These are phyloP conservation scores for Paecilomyces sp. DNA, from an alignment of 2,329 filamentous ascomycete genomes.

Conservation along the genomic window DNA sequence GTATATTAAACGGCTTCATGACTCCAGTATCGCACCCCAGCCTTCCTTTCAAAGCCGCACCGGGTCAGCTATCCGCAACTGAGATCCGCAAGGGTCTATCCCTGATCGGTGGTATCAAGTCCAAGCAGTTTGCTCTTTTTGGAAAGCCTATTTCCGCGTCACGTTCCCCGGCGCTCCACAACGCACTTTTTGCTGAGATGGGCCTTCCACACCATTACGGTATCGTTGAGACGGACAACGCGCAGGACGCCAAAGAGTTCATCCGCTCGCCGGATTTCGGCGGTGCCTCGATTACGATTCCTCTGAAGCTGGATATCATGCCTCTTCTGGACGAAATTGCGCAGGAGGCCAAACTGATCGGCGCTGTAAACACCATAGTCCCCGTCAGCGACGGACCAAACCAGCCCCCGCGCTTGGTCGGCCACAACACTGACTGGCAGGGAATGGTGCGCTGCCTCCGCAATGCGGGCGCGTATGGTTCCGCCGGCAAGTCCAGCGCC, in stretches of 20 bases:
- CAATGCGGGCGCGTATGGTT: conserved; percentile 54
- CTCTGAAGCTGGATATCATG: conserved; percentile 85
- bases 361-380: conserved; percentile 91
- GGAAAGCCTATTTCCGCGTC: conserved; percentile 78
- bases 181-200: conserved; percentile 66
- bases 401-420: conserved; percentile 52
- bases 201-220: conserved; percentile 83
- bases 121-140: conserved; percentile 77
- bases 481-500: conserved; percentile 44
- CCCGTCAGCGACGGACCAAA: conserved; percentile 45
- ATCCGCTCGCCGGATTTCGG: conserved; percentile 72
- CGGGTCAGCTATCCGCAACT: conserved; percentile 81
- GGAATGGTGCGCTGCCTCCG: conserved; percentile 80
- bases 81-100: conserved; percentile 77
- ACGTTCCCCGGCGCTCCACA: conserved; percentile 83
- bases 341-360: conserved; percentile 71
- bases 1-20: conserved; percentile 85
- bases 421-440: conserved; percentile 93
- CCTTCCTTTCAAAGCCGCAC: conserved; percentile 87
- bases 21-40: conserved; percentile 87
- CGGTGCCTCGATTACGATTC: conserved; percentile 91
- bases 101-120: conserved; percentile 69
- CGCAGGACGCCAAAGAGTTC: conserved; percentile 53
- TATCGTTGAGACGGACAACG: conserved; percentile 64
- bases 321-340: conserved; percentile 71